Evolutionary conservation across 202 grass and related monocot species (phyloP).

Genomic region (Saccharum hybrid): DNA sequence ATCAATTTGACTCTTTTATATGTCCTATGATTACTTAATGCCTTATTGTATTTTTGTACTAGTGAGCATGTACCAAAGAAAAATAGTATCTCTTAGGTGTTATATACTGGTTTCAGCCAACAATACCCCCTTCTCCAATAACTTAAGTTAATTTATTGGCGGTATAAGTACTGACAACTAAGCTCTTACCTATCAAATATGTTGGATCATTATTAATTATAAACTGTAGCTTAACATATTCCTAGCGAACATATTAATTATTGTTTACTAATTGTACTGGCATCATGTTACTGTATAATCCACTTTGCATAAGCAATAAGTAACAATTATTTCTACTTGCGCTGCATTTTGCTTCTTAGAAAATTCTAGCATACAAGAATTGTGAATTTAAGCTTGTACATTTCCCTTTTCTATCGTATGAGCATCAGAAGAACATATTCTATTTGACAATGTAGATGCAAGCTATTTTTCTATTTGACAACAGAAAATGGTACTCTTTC

Average conservation of each 20-base stretch:
- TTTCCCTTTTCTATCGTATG: neutral
- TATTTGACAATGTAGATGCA: neutral
- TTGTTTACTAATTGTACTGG: neutral
- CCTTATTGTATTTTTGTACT: neutral
- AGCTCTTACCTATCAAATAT: neutral
- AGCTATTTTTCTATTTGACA: neutral
- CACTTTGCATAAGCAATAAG: neutral
- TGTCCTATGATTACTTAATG: neutral
- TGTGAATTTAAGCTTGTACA: neutral
- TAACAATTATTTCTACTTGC: neutral
- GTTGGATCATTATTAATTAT: neutral
- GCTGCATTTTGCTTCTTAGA: neutral
- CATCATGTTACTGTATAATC: neutral
- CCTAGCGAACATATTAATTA: neutral
- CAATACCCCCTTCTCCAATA: neutral
- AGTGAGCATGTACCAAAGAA: neutral
- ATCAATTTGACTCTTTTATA: neutral
- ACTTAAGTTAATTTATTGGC: neutral
- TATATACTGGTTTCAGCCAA: neutral
- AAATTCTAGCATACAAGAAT: neutral
- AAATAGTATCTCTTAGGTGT: neutral
- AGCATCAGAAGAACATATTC: neutral
- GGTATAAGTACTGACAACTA: neutral
- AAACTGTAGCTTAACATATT: neutral
- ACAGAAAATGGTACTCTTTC: neutral